A percentile compares a stretch with the other conserved stretches of the same genome.
phyloP scores from a whole-genome alignment of 2,329 filamentous ascomycete species.

The Exserohilum rostratum region DNA sequence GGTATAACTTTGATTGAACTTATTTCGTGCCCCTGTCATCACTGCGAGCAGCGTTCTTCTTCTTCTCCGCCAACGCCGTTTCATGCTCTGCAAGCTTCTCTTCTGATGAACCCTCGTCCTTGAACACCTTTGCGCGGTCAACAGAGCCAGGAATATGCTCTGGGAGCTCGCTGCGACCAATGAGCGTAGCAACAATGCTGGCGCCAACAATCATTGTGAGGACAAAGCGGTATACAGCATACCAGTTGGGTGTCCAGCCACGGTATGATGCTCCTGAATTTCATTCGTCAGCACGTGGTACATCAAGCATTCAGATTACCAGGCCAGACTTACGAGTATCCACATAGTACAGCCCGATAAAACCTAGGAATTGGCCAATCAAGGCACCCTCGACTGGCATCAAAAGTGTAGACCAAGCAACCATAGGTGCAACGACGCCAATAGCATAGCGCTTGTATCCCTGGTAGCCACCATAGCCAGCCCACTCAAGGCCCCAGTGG shows the following conservation, averaged over 20 bases:
- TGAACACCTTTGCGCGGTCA: constrained; percentile 58
- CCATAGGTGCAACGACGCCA: constrained; percentile 76
- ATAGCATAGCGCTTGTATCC: constrained; percentile 83
- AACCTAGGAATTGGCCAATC: constrained; percentile 83
- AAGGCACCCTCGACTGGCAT: constrained; percentile 84
- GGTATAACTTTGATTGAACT: background rate
- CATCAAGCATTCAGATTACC: too few species aligned
- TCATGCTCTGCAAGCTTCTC: constrained; percentile 42
- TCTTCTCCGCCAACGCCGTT: constrained; percentile 26
- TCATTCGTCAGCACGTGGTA: background rate
- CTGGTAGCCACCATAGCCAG: constrained; percentile 68
- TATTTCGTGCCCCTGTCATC: constrained; percentile 22
- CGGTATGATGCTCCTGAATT: constrained; percentile 63
- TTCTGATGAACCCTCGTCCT: constrained; percentile 38
- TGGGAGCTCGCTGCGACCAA: constrained; percentile 80
- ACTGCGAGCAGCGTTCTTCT: constrained; percentile 31
- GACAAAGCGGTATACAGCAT: constrained; percentile 86
- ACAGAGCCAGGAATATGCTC: constrained; percentile 54
- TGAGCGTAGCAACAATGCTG: constrained; percentile 78
- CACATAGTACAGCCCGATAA: constrained; percentile 83
- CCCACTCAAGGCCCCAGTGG: constrained; percentile 92
- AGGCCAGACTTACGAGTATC: constrained; percentile 58
- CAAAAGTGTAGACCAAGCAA: constrained; percentile 89
- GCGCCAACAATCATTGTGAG: constrained; percentile 87
- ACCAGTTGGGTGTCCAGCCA: constrained; percentile 87